These are phyloP conservation scores for Gonapodya prolifera DNA, from an alignment of 192 early-diverging fungal genomes.

Conservation along the genomic window DNA sequence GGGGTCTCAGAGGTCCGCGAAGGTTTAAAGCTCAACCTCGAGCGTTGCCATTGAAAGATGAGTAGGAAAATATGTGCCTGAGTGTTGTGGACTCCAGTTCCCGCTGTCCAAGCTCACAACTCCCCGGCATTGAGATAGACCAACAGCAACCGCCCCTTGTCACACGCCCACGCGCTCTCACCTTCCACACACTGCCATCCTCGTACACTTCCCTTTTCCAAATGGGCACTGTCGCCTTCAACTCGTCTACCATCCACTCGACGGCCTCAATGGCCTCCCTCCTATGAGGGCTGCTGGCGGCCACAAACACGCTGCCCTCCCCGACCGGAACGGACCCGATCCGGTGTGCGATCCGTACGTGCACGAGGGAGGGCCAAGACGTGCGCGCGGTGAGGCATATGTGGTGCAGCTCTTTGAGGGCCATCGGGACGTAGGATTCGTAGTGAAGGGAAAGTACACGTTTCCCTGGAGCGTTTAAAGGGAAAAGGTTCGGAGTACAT, in stretches of 20 bases:
- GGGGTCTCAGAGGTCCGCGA: neutral
- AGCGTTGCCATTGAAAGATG: neutral
- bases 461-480: constrained; percentile 27
- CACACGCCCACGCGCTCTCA: too few species aligned
- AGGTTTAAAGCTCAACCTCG: neutral
- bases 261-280: constrained; percentile 61
- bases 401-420: constrained; percentile 48
- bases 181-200: constrained; percentile 40
- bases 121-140: too few species aligned
- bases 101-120: too few species aligned
- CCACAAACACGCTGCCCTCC: constrained; percentile 69
- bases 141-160: too few species aligned
- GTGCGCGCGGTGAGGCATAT: constrained; percentile 50
- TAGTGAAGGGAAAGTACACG: constrained; percentile 65
- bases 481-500: too few species aligned
- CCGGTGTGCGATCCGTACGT: constrained; percentile 68
- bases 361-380: constrained; percentile 48
- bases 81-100: too few species aligned
- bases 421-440: constrained; percentile 80
- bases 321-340: constrained; percentile 66
- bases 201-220: constrained; percentile 91
- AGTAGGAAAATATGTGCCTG: too few species aligned
- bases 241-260: constrained; percentile 73
- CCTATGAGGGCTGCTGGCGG: constrained; percentile 66
- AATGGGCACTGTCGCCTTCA: constrained; percentile 77